Percentiles rank a stretch among this genome's conserved stretches.
Evolutionary conservation across 352 stramenopile genomes (phyloP).

Genomic region (Blastocystis sp.): DNA sequence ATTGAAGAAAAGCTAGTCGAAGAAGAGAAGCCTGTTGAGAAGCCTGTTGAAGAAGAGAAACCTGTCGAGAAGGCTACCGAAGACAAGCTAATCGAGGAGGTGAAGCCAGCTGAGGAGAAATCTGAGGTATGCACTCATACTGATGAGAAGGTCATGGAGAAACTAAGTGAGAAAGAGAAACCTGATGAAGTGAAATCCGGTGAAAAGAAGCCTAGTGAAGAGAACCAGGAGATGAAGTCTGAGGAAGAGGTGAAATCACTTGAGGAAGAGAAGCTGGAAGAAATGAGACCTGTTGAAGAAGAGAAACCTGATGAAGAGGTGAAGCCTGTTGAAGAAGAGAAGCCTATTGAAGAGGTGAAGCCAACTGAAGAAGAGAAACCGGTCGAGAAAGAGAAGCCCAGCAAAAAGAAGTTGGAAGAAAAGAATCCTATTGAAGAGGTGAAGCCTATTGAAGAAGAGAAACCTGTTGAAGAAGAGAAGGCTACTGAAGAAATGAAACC

Average conservation of each 20-base stretch:
- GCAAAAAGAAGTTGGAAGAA: conserved; percentile 12
- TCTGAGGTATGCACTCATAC: not conserved
- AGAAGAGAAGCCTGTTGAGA: conserved; percentile 36
- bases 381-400: not conserved
- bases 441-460: not conserved
- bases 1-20: not conserved
- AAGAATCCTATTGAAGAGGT: not conserved
- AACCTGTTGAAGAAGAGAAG: not conserved
- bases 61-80: not conserved
- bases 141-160: not conserved
- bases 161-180: not conserved
- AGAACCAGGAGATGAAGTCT: too few relatives aligned
- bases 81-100: too few relatives aligned
- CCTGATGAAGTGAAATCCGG: not conserved
- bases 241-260: not conserved
- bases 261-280: not conserved
- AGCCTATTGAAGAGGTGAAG: not conserved
- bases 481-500: not conserved
- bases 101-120: not conserved
- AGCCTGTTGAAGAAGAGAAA: not conserved
- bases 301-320: not conserved
- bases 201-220: not conserved
- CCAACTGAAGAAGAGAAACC: not conserved
- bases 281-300: not conserved
- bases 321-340: not conserved